These are phyloP conservation scores for Torrubiella hemipterigena DNA, from an alignment of 2,329 filamentous ascomycete species.

Conservation along the genomic window DNA sequence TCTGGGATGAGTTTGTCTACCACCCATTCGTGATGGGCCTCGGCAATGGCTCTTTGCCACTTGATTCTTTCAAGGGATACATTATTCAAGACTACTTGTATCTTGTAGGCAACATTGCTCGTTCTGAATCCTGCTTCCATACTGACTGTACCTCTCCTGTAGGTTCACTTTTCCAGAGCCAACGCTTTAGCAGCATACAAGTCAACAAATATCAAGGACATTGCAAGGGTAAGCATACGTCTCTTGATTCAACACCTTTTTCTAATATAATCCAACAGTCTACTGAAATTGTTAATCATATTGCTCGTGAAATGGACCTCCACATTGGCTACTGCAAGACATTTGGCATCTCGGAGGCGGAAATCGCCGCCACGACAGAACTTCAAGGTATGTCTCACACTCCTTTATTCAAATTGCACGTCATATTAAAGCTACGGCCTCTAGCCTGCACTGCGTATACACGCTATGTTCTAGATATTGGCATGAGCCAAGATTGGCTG, in stretches of 20 bases:
- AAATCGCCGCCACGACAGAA: conserved; percentile 65
- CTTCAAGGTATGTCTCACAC: conserved; percentile 49
- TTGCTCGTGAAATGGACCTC: conserved; percentile 67
- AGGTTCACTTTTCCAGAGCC: conserved; percentile 80
- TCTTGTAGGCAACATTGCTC: conserved; percentile 42
- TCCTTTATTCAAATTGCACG: neutral
- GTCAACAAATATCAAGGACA: conserved; percentile 59
- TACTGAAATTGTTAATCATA: conserved; percentile 56
- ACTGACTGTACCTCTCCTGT: neutral
- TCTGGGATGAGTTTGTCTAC: conserved; percentile 67
- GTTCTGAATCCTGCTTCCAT: neutral
- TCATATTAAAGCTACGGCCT: neutral
- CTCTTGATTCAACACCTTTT: conserved; percentile 38
- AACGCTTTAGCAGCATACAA: conserved; percentile 83
- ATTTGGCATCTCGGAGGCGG: conserved; percentile 63
- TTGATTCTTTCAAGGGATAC: conserved; percentile 75
- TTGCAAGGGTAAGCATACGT: conserved; percentile 45
- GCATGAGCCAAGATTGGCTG: conserved; percentile 78
- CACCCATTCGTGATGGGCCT: conserved; percentile 74
- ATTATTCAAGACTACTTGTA: conserved; percentile 90
- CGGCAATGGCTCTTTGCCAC: conserved; percentile 61
- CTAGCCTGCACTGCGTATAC: conserved; percentile 71
- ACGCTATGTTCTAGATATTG: conserved; percentile 77
- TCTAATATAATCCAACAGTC: conserved; percentile 13
- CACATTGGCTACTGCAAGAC: conserved; percentile 73